Percentiles rank a stretch among this genome's conserved stretches.
Conservation (phyloP, 2,329 filamentous ascomycete genomes). For the Penicillium sp. region DNA sequence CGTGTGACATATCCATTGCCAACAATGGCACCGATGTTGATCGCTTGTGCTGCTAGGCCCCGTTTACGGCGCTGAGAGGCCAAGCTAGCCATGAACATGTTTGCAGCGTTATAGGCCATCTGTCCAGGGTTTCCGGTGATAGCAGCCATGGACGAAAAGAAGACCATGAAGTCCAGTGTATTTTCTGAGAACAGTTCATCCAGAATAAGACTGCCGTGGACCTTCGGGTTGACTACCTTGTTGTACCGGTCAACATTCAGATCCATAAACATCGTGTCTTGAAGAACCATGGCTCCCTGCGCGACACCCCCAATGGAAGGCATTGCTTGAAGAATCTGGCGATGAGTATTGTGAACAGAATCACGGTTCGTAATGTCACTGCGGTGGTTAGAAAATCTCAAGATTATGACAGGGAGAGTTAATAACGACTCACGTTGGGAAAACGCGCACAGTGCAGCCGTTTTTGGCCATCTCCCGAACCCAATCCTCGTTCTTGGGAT, state of each 20-base stretch:
- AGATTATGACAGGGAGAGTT: background rate
- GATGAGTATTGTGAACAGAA: conserved; percentile 21
- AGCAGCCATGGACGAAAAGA: conserved; percentile 38
- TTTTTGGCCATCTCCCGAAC: conserved; percentile 12
- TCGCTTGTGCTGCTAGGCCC: conserved; percentile 15
- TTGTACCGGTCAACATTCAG: conserved; percentile 19
- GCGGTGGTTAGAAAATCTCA: background rate
- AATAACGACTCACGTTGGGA: conserved; percentile 14
- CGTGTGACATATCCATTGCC: conserved; percentile 21
- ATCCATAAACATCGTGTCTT: conserved; percentile 30
- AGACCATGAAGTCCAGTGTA: conserved; percentile 43
- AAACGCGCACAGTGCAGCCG: conserved; percentile 19
- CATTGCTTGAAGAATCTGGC: conserved; percentile 26
- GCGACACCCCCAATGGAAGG: conserved; percentile 37
- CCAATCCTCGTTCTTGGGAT: conserved; percentile 25
- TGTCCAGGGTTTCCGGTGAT: conserved; percentile 33
- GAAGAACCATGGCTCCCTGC: conserved; percentile 33
- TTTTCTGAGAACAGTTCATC: conserved; percentile 22
- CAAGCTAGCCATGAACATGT: conserved; percentile 35
- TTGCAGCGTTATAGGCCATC: conserved; percentile 39
- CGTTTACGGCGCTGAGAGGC: conserved; percentile 18
- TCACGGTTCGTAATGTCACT: conserved; percentile 21
- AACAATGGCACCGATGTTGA: conserved; percentile 21
- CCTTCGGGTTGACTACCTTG: conserved; percentile 36
- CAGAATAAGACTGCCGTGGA: conserved; percentile 20